phyloP scores from a whole-genome alignment of 2,329 filamentous ascomycete genomes.

The Diplodia scrobiculata region DNA sequence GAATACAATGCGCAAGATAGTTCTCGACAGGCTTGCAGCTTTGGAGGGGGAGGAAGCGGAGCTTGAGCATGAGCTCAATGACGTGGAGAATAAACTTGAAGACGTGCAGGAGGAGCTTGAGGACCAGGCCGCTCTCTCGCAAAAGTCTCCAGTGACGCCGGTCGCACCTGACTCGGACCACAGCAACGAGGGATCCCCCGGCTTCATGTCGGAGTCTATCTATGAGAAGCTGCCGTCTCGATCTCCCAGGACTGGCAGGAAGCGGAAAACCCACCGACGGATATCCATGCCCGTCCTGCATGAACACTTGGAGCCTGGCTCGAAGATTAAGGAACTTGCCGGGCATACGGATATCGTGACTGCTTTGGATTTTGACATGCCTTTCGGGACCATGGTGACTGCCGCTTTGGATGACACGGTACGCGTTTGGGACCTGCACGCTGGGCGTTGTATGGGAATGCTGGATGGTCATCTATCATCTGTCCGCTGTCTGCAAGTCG shows the following conservation, averaged over 20 bases:
- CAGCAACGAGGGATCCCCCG: conserved; percentile 49
- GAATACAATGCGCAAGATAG: conserved; percentile 87
- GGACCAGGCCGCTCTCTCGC: conserved; percentile 51
- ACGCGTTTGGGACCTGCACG: conserved; percentile 93
- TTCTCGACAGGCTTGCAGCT: conserved; percentile 80
- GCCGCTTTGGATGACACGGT: conserved; percentile 91
- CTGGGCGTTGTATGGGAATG: conserved; percentile 85
- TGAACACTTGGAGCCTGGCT: conserved; percentile 90
- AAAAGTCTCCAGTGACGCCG: conserved; percentile 41
- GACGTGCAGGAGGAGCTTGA: conserved; percentile 63
- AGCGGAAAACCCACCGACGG: conserved; percentile 62
- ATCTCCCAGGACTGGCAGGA: conserved; percentile 56
- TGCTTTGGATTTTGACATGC: conserved; percentile 92
- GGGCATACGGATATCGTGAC: conserved; percentile 88
- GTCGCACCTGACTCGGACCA: conserved; percentile 57
- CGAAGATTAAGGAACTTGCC: conserved; percentile 81
- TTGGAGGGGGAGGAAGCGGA: conserved; percentile 89
- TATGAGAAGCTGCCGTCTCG: conserved; percentile 80
- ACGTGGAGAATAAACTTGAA: conserved; percentile 64
- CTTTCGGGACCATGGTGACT: conserved; percentile 92
- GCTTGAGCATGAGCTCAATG: conserved; percentile 77
- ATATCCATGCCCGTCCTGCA: conserved; percentile 94
- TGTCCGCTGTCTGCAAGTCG: conserved; percentile 86
- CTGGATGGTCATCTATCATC: conserved; percentile 94
- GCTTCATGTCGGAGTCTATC: conserved; percentile 97